Evolutionary conservation across 805 yeast species (phyloP), one percentile per base, ranked within the genome.

Genomic region (Groenewaldozyma tartarivorans): DNA sequence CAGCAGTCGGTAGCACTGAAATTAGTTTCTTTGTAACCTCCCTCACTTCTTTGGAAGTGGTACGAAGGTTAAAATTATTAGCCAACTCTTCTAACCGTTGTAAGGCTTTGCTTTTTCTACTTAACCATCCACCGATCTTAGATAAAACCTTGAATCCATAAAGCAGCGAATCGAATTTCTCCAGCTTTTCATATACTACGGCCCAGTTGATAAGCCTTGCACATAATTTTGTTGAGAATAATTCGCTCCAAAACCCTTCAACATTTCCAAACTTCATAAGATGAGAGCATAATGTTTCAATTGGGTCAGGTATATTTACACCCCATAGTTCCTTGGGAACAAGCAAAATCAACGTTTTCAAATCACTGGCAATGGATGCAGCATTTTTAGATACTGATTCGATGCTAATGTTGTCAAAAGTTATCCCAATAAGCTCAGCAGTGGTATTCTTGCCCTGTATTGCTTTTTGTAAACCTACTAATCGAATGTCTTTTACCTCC

Each of bases 131-230:
- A n/a, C n/a, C n/a, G n/a, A n/a, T n/a, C n/a, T n/a, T n/a, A 7
- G 7, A 13, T 24, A 47, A 24, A 15, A 36, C 49, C 24, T 45
- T 34, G n/a, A n/a, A n/a, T n/a, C n/a, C n/a, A n/a, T n/a, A n/a
- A 4, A 47, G 26, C 3, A 34, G 45, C 5, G 30, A 15, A 4
- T 29, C 16, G 13, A 31, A 35, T 18, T 32, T 26, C 20, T 33
- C 37, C 20, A 21, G 35, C 39, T 43, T 40, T 22, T 21, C 36
- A 21, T 39, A 33, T 17, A 31, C 15, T 19, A 19, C 3, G 16
- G 36, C 21, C 48, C 48, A 48, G 37, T 48, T 48, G 9, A 48
- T 34, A 9, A 48, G 18, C 21, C 52, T 36, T 5, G 40, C 43
- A 4, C 44, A 19, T n/a, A 48, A 29, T n/a, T 30, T 15, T 26